Conservation (phyloP, 163 green algal species). For the Coccomyxa subellipsoidea region DNA sequence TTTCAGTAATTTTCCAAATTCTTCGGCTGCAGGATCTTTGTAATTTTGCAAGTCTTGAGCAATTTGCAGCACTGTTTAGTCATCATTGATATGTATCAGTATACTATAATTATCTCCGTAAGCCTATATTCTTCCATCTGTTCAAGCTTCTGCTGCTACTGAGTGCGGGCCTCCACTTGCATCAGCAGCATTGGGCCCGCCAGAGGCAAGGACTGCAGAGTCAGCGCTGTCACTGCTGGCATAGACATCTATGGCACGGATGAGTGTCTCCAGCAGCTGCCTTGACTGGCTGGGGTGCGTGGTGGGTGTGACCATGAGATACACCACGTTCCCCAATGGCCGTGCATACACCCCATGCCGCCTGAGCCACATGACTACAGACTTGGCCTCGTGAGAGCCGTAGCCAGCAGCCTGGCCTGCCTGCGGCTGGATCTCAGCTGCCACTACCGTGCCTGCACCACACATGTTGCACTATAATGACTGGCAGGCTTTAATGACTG, state of each 20-base stretch:
- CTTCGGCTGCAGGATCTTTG: no score
- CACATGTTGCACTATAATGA: no score
- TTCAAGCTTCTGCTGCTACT: neutral
- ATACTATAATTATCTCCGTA: no score
- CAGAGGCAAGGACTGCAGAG: neutral
- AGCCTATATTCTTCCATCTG: no score
- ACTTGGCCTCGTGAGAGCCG: constrained; percentile 35
- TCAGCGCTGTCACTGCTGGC: neutral
- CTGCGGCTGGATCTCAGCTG: constrained; percentile 60
- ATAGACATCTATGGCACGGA: neutral
- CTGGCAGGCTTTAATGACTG: no score
- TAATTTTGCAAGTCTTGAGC: no score
- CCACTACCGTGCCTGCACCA: constrained; percentile 76
- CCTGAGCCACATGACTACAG: constrained; percentile 48
- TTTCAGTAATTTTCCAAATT: no score
- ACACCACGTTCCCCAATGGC: constrained; percentile 80
- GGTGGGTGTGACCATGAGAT: constrained; percentile 85
- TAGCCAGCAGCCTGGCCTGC: constrained; percentile 39
- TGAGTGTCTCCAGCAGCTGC: neutral
- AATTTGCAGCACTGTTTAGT: no score
- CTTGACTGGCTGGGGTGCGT: constrained; percentile 24
- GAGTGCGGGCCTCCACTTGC: no score
- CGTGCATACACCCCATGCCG: constrained; percentile 64
- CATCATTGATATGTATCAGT: no score
- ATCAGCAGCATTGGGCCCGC: neutral